A percentile compares a stretch with the other conserved stretches of the same genome.
Conservation (phyloP, 805 yeast species). For the Saturnispora zaruensis region DNA sequence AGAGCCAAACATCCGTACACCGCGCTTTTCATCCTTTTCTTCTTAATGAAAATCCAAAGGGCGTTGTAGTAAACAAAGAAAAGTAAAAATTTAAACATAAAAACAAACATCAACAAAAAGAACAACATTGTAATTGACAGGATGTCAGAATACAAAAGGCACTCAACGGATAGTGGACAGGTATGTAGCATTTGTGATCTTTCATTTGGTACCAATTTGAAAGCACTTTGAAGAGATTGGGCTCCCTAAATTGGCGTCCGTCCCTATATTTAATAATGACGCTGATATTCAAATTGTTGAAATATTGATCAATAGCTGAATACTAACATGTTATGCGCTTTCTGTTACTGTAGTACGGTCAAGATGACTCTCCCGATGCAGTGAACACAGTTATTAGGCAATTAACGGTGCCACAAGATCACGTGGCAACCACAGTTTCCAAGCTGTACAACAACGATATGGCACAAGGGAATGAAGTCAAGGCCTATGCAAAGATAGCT, state of each 20-base stretch:
- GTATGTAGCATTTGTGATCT: background rate
- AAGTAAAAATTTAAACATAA: background rate
- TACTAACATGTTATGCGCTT: background rate
- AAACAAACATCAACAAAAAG: background rate
- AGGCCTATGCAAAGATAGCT: conserved; percentile 94
- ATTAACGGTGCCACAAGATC: conserved; percentile 61
- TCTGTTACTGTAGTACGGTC: conserved; percentile 13
- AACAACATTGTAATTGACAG: background rate
- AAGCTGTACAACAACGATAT: conserved; percentile 64
- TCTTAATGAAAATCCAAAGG: background rate
- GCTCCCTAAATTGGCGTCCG: background rate
- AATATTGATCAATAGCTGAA: background rate
- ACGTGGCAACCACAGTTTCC: conserved; percentile 59
- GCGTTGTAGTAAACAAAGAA: background rate
- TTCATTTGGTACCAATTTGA: background rate
- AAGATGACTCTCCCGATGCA: conserved; percentile 54
- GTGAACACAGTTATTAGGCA: conserved; percentile 68
- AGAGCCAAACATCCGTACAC: conserved; percentile 2
- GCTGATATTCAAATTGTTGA: background rate
- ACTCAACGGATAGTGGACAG: background rate
- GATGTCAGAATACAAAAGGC: background rate
- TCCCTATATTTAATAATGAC: background rate
- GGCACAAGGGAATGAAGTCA: conserved; percentile 68
- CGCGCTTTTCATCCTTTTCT: background rate
- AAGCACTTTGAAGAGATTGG: background rate